Conservation (phyloP, 169 alveolate genomes). For the Cryptosporidium viatorum region DNA sequence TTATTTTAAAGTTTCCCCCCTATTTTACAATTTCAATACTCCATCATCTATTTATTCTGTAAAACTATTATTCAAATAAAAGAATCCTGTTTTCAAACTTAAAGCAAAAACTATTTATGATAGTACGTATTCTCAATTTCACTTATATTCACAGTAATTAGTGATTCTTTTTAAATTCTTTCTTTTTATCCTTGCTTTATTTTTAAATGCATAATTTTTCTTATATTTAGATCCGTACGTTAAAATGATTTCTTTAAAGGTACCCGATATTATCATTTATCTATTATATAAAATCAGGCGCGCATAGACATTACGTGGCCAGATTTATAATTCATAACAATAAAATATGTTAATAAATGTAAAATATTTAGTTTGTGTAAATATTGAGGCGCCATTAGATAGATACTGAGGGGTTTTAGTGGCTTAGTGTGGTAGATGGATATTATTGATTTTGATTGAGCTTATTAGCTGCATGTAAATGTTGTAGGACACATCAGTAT, state of each 20-base stretch:
- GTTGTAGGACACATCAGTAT: background rate
- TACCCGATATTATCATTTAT: background rate
- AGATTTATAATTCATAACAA: background rate
- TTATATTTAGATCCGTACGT: background rate
- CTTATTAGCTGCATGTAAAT: background rate
- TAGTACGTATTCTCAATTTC: background rate
- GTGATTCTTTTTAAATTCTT: background rate
- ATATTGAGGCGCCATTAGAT: too few species aligned
- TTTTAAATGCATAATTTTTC: background rate
- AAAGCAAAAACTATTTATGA: too few species aligned
- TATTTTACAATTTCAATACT: background rate
- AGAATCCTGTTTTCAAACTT: too few species aligned
- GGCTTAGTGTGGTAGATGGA: background rate
- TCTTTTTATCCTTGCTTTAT: background rate
- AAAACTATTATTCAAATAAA: background rate
- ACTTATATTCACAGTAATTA: too few species aligned
- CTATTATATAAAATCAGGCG: constrained; percentile 7
- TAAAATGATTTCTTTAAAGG: background rate
- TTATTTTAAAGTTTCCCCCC: too few species aligned
- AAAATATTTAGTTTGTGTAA: too few species aligned
- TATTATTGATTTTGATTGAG: background rate
- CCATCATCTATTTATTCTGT: background rate
- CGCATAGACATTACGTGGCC: background rate
- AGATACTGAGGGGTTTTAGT: background rate
- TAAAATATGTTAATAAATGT: too few species aligned